Evolutionary conservation across 345 rosid genomes (phyloP).

Genomic region (Eucalyptus victrix): DNA sequence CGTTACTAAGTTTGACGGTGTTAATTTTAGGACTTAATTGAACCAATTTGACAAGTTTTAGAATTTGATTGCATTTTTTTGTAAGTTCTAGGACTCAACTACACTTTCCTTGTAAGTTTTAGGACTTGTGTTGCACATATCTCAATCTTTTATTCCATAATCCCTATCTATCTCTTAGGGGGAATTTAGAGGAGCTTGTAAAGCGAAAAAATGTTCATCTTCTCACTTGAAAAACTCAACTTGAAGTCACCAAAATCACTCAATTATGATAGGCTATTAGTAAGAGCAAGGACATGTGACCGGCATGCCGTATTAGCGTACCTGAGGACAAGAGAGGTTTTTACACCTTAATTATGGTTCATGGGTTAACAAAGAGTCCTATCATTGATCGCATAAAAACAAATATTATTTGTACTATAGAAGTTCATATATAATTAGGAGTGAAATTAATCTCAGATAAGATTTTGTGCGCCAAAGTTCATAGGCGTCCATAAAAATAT

Average conservation of each 20-base stretch:
- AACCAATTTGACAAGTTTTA: too few species aligned
- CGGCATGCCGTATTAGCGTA: rapidly evolving
- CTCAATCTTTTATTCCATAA: too few species aligned
- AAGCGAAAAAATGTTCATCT: background rate
- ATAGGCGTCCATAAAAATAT: background rate
- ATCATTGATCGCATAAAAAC: background rate
- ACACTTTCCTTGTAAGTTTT: too few species aligned
- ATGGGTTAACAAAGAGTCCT: background rate
- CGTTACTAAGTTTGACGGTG: too few species aligned
- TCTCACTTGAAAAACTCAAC: background rate
- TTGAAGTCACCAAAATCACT: background rate
- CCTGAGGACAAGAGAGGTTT: background rate
- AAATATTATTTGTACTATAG: background rate
- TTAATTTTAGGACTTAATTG: rapidly evolving
- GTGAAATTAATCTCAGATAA: background rate
- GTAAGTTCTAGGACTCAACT: too few species aligned
- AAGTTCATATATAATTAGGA: background rate
- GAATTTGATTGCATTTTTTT: too few species aligned
- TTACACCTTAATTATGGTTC: background rate
- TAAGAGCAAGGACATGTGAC: background rate
- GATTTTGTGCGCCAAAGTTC: rapidly evolving
- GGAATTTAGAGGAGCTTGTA: background rate
- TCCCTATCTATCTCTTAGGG: background rate
- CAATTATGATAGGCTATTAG: background rate
- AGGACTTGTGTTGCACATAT: too few species aligned